Evolutionary conservation across 306 rosid species (phyloP).

Genomic region (Cucurbita argyrosperma): DNA sequence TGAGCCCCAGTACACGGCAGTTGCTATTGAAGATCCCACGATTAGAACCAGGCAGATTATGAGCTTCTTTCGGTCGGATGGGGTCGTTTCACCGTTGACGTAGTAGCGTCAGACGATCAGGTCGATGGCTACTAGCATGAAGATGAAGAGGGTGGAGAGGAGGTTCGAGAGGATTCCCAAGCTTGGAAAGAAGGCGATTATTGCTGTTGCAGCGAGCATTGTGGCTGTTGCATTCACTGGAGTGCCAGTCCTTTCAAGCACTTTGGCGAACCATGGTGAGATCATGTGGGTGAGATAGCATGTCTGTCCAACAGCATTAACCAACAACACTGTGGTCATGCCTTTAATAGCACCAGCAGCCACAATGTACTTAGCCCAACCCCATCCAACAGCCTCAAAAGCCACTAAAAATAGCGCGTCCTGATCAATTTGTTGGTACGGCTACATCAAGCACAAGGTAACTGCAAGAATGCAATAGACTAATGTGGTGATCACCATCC

Average conservation of each 20-base stretch:
- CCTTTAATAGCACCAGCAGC: constrained; percentile 70
- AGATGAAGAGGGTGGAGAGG: too few species aligned
- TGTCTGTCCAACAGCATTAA: constrained; percentile 58
- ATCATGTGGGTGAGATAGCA: constrained; percentile 79
- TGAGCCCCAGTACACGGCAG: constrained; percentile 22
- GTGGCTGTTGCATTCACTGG: constrained; percentile 55
- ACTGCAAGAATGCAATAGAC: constrained; percentile 42
- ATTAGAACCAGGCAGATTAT: constrained; percentile 23
- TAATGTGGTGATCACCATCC: constrained; percentile 44
- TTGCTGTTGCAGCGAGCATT: constrained; percentile 39
- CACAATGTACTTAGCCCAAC: constrained; percentile 80
- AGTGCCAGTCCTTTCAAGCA: constrained; percentile 45
- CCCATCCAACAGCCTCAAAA: constrained; percentile 46
- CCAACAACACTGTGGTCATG: constrained; percentile 69
- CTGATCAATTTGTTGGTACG: neutral
- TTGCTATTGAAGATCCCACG: constrained; percentile 28
- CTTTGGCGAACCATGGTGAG: constrained; percentile 72
- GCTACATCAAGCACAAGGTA: constrained; percentile 67
- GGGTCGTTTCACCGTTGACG: constrained; percentile 34
- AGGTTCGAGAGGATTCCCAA: constrained; percentile 39
- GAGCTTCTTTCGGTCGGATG: constrained; percentile 19
- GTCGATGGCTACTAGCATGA: too few species aligned
- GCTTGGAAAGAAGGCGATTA: constrained; percentile 53
- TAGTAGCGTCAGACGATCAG: too few species aligned
- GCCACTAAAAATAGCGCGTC: constrained; percentile 57